Evolutionary conservation across 768 basidiomycete species (phyloP), one percentile per base, ranked within the genome.

Genomic region (Agrocybe chaxingu): DNA sequence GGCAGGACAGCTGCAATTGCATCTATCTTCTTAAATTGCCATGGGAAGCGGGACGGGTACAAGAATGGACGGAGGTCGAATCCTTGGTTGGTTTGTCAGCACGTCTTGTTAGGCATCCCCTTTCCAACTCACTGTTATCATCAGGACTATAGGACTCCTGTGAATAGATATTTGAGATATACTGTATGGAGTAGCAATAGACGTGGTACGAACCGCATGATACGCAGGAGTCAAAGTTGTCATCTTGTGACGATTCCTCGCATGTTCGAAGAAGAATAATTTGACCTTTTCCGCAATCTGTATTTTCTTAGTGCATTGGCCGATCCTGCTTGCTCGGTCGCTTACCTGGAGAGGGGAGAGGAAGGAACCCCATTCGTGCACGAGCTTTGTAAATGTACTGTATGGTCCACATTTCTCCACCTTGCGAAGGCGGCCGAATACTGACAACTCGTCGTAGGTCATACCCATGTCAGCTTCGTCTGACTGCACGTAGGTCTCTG

Each of bases 381-480:
- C 77, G 37, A 99, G 76, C 70, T 98, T 98, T 32, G 92, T 95
- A 64, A 96, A 99, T 75, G 88, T 98, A 74, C 91, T 91, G 70
- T 95, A 98, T 2, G 97, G 96, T 2, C 97, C 97, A 65, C 92
- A 94, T 71, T 98, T 98, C 61, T 97, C 94, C 36, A 96, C 81
- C 70, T 99, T 98, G 46, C 97, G 83, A 19, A 99, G 77, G 29
- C 95, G 78, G 19, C 96, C 97, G 58, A 94, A 96, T 13, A 92
- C 82, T 8, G 92, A 95, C 13, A 99, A 76, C 58, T 98, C 97
- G 58, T 98, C 89, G 62, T 98, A 98, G 0, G 96, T 97, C 97
- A 98, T 98, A 7, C 96, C 96, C 96, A 98, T 98, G 61, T 98
- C 96, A 12, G 81, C 92, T 77, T 99, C 97, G 60, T 99, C 97